Evolutionary conservation across 257 asterid species (phyloP).

Genomic region (Nicotiana knightiana): DNA sequence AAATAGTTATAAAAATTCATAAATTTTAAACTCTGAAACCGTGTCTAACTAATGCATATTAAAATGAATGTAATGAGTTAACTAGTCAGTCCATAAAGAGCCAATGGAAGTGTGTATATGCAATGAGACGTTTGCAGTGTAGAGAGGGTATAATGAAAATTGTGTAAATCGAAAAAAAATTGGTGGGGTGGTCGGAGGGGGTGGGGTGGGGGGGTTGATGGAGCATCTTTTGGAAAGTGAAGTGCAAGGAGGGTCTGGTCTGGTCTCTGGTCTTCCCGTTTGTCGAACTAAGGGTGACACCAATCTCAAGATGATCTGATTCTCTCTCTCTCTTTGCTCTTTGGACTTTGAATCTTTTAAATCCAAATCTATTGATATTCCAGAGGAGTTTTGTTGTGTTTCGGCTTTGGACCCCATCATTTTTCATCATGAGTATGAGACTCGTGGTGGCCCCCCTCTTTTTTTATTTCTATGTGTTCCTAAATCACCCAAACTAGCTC

Average conservation of each 20-base stretch:
- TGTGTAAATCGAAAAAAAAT: slow-evolving; percentile 23
- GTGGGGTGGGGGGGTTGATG: slow-evolving; percentile 10
- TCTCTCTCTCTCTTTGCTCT: slow-evolving; percentile 21
- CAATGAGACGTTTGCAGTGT: background rate
- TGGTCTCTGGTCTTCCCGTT: slow-evolving; percentile 48
- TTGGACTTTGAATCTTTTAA: slow-evolving; percentile 43
- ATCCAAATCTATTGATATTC: slow-evolving; percentile 50
- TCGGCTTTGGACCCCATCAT: slow-evolving; percentile 17
- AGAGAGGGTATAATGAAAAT: background rate
- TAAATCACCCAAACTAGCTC: background rate
- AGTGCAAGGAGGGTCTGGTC: slow-evolving; percentile 6
- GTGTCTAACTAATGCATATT: too few species aligned
- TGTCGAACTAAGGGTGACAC: slow-evolving; percentile 48
- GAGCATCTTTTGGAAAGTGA: slow-evolving; percentile 87
- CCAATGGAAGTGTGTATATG: background rate
- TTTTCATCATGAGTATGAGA: background rate
- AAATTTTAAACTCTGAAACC: too few species aligned
- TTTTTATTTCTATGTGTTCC: background rate
- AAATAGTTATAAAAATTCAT: too few species aligned
- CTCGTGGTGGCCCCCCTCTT: background rate
- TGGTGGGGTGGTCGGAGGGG: slow-evolving; percentile 15
- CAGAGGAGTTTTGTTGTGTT: slow-evolving; percentile 30
- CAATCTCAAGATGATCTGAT: slow-evolving; percentile 67
- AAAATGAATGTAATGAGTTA: background rate
- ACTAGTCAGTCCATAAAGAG: too few species aligned